Evolutionary conservation across 2,329 filamentous ascomycete species (phyloP).

Genomic region (Septoria petroselini): DNA sequence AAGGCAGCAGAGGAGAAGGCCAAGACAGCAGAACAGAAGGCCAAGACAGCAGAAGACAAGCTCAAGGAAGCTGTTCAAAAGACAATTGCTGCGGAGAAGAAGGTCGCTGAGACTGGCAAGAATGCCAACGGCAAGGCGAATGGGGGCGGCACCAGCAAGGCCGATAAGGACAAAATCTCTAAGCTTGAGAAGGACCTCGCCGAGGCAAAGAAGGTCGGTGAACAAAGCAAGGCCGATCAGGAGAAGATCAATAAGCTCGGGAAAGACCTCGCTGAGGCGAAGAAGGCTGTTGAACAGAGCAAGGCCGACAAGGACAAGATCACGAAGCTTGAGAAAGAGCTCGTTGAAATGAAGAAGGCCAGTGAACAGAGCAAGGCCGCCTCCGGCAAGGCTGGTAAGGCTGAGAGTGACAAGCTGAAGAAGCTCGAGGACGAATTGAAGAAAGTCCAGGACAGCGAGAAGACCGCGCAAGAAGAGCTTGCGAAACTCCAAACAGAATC

Average conservation of each 20-base stretch:
- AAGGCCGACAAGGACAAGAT: conserved; percentile 12
- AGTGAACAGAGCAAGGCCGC: conserved; percentile 1
- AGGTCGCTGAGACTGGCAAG: too few relatives aligned
- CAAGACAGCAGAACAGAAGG: conserved; percentile 4
- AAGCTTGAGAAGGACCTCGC: conserved; percentile 20
- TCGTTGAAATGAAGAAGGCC: not conserved
- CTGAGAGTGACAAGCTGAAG: conserved; percentile 14
- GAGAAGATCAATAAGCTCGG: conserved; percentile 17
- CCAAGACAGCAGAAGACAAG: conserved; percentile 13
- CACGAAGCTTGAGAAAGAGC: conserved; percentile 12
- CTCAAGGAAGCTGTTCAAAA: conserved; percentile 17
- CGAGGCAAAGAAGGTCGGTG: conserved; percentile 15
- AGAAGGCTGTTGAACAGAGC: conserved; percentile 1
- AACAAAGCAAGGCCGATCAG: conserved; percentile 15
- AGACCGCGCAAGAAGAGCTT: conserved; percentile 17
- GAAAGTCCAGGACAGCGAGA: conserved; percentile 15
- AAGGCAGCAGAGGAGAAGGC: conserved; percentile 7
- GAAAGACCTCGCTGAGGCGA: conserved; percentile 3
- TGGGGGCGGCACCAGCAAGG: conserved; percentile 10
- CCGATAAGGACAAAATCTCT: conserved; percentile 18
- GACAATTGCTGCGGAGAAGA: conserved; percentile 7
- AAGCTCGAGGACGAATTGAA: conserved; percentile 17
- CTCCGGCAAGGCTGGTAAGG: conserved; percentile 8
- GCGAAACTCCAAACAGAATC: conserved; percentile 10
- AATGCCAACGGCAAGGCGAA: conserved; percentile 8